Base-by-base conservation (phyloP, 2,329 filamentous ascomycete genomes). In the Fonsecaea pedrosoi region DNA sequence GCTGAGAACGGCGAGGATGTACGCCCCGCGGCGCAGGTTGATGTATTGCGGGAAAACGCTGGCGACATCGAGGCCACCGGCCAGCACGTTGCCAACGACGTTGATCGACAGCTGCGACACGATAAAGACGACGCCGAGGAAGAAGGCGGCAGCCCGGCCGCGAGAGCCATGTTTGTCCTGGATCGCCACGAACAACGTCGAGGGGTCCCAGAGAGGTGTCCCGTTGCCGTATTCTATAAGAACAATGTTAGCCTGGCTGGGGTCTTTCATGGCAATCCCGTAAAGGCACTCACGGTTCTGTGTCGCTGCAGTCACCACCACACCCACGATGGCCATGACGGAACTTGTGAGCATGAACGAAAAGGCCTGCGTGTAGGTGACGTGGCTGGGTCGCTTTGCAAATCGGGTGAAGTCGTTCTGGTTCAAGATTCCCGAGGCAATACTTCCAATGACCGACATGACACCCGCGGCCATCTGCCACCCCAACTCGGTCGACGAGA, bases 11-110 rank as follows among this genome's bases (percentile, higher is more conserved):
- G 81, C 75, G 3, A 77, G 79, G 56, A 86, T 75, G 64, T 84
- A 84, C 1, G 80, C 79, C 0, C 86, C 86, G 1, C 85, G 81
- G 1, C 84, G 77, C 67, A 87, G 86, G 72, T 85, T 86, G 74
- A 87, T 81, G 69, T 82, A 86, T 42, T 78, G 78, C 0, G 84
- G 84, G 69, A 82, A 81, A 0, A 87, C 72, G 3, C 81, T 83
- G 1, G 84, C 80, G 56, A 86, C 76, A 72, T 87, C 86, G 79
- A 87, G 85, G n/a, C 83, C 85, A 2, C 80, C 79, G 0, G 81
- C 81, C 67, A 85, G 79, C 0, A 79, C 79, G 69, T 86, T 86
- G 58, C 81, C 78, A 54, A 82, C 76, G 8, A 77, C 75, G 68
- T 81, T 79, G 69, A 83, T 79, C 4, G 79, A 81, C 35, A 84